Evolutionary conservation across 768 basidiomycete species (phyloP), one percentile per base, ranked within the genome.

Genomic region (Auriscalpium vulgare): DNA sequence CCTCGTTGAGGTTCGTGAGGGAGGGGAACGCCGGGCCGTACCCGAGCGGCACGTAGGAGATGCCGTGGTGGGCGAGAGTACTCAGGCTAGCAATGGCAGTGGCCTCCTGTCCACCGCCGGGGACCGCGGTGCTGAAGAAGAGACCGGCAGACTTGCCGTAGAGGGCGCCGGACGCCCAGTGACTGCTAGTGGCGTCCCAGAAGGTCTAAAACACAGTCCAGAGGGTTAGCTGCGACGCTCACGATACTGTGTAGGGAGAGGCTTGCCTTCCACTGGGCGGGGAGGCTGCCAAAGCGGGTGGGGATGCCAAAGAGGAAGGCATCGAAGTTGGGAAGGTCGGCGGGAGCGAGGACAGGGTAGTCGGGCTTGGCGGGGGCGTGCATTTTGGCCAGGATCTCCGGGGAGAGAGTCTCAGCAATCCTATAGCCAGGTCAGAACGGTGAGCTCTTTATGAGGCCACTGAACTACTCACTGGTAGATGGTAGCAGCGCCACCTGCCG

Each of bases 241-340:
- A 13, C 17, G 21, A 2, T n/a, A 37, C 35, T 4, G n/a, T 0
- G 50, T 8, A 16, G 19, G 17, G 23, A 21, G 36, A 50, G 7
- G 61, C 72, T 2, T 52, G 81, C 85, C 79, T 87, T 88, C 82
- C 82, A 87, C 63, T 94, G 91, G 2, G 75, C 87, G 23, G 91
- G 81, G 69, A 89, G 83, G 64, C 78, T 83, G 43, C 91, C 91
- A 71, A 80, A 95, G 63, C 91, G 85, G 29, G 87, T 88, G 51
- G 86, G 85, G 55, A 91, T 74, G 57, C 89, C 91, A 51, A 91
- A 75, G 59, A 94, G 61, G 77, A 80, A 83, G 7, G 80, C 91
- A 63, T 95, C 88, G 64, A 77, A 87, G 6, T 75, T 56, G n/a
- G 71, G 61, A 51, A 95, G 75, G 7, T 77, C 72, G 1, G 73